A percentile compares a stretch with the other conserved stretches of the same genome.
Conservation (phyloP, 1,139 yeast genomes). For the Pichia kudriavzevii region DNA sequence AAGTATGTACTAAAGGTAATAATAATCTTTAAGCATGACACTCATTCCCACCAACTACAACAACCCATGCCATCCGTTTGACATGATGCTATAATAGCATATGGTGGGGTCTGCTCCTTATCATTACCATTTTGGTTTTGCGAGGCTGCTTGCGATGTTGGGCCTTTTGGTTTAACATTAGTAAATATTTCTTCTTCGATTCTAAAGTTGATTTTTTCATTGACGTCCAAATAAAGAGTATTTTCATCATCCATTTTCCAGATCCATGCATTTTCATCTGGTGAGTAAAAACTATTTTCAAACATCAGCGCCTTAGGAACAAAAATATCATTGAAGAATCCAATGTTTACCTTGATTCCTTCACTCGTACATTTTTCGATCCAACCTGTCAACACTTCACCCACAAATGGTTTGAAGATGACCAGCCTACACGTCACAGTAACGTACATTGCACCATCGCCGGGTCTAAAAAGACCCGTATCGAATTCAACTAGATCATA, state of each 20-base stretch:
- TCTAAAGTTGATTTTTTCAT: conserved; percentile 84
- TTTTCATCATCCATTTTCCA: conserved; percentile 78
- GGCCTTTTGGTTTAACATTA: conserved; percentile 70
- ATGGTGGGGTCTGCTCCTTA: conserved; percentile 49
- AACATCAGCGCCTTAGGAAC: conserved; percentile 77
- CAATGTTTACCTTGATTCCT: conserved; percentile 78
- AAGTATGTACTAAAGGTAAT: neutral
- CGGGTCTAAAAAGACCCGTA: conserved; percentile 86
- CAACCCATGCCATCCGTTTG: conserved; percentile 96
- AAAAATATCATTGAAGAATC: conserved; percentile 85
- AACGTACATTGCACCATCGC: conserved; percentile 89
- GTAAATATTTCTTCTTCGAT: conserved; percentile 84
- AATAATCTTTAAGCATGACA: neutral
- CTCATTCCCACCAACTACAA: conserved; percentile 87
- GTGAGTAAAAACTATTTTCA: conserved; percentile 64
- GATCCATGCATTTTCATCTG: conserved; percentile 88
- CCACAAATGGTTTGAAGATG: conserved; percentile 89
- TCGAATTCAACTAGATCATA: conserved; percentile 77
- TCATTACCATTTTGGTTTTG: conserved; percentile 17
- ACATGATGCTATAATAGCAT: conserved; percentile 82
- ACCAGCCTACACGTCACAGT: conserved; percentile 68
- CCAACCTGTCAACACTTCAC: conserved; percentile 93
- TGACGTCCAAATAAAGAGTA: conserved; percentile 73
- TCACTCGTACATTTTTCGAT: conserved; percentile 79
- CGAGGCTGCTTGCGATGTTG: conserved; percentile 23